Percentiles rank a stretch among this genome's conserved stretches.
Conservation (phyloP, 2,329 filamentous ascomycete genomes). For the Trichoderma atroviride region DNA sequence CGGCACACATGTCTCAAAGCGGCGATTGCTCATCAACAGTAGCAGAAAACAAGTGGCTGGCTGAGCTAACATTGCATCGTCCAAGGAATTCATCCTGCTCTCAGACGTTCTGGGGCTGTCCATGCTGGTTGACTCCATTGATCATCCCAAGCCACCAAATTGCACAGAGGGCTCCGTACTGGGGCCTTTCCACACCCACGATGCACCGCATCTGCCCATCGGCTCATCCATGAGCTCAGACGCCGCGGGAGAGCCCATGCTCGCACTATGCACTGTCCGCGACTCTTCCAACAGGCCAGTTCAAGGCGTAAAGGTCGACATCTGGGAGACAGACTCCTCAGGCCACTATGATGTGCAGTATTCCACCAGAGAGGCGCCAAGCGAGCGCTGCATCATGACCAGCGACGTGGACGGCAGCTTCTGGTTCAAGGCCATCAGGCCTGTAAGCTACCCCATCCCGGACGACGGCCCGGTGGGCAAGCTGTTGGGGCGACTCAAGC, state of each 20-base stretch:
- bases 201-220: slow-evolving; percentile 56
- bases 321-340: slow-evolving; percentile 77
- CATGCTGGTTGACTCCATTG: slow-evolving; percentile 73
- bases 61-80: not conserved
- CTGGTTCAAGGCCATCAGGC: slow-evolving; percentile 83
- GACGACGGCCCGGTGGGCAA: slow-evolving; percentile 82
- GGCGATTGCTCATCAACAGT: not conserved
- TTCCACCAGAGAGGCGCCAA: slow-evolving; percentile 51
- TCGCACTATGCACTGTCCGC: slow-evolving; percentile 68
- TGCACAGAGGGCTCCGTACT: slow-evolving; percentile 77
- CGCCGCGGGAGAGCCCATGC: slow-evolving; percentile 63
- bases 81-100: slow-evolving; percentile 74
- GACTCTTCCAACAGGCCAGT: slow-evolving; percentile 64
- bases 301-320: slow-evolving; percentile 66
- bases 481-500: slow-evolving; percentile 63
- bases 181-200: slow-evolving; percentile 78
- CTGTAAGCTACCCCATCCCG: slow-evolving; percentile 84
- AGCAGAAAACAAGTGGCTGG: not conserved
- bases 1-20: not conserved
- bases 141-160: slow-evolving; percentile 70
- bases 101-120: slow-evolving; percentile 75
- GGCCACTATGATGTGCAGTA: slow-evolving; percentile 79
- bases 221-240: slow-evolving; percentile 66
- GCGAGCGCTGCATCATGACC: slow-evolving; percentile 37
- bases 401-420: slow-evolving; percentile 45